Evolutionary conservation across 2,329 filamentous ascomycete genomes (phyloP), one percentile per base, ranked within the genome.

Genomic region (Stagonosporopsis vannaccii): DNA sequence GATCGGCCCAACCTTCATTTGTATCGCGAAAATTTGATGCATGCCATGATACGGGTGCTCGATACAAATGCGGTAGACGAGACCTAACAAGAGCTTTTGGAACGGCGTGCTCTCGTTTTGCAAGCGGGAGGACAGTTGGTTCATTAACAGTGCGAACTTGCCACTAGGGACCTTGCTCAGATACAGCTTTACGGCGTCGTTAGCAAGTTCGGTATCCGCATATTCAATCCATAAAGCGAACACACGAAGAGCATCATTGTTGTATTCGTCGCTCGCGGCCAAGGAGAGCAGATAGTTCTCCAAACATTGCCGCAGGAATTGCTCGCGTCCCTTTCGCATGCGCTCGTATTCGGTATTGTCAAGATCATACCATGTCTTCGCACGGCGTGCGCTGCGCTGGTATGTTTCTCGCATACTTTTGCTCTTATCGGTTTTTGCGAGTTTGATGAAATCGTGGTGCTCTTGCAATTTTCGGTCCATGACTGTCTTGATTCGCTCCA

Each of bases 41-140:
- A 98, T 94, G 44, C 92, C 92, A 72, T 99, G 96, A 74, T 93
- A 97, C 0, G 95, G 96, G 76, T 99, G 95, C 54, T 99, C 92
- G 11, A 85, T 82, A 70, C 94, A 98, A 51, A 99, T 97, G 8
- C 87, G 88, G 68, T 87, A 86, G 4, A 98, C 87, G 17, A 99
- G 79, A 2, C 82, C 81, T 47, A 87, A 85, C 2, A 99, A 80
- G 1, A 94, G 81, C 36, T 81, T 82, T 69, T 99, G 95, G 69
- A 99, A 99, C 0, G 80, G 72, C 15, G 82, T 84, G 1, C 83
- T 77, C 28, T 88, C 84, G 59, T 90, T 86, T 58, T 96, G 87
- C 6, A 99, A 80, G 7, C 95, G 88, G n/a, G 96, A 99, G 6
- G 93, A 94, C 28, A 99, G 84, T 74, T 99, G 95, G 69, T 97